Conservation (phyloP, 495 filamentous ascomycete species). For the Astrocystis sublimbata region DNA sequence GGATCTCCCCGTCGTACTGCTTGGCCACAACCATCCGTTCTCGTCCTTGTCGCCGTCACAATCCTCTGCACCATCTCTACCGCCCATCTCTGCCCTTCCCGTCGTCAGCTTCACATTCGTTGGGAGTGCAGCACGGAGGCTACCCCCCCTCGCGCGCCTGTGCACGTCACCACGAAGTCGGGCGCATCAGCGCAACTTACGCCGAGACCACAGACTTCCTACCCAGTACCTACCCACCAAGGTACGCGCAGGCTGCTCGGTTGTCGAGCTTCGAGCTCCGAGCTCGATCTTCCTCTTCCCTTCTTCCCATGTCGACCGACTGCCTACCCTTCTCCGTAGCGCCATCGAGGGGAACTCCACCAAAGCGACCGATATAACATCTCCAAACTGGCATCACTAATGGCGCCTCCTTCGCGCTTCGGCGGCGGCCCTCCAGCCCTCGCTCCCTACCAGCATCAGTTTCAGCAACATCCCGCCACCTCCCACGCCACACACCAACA, state of each 20-base stretch:
- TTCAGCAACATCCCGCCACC: constrained; percentile 26
- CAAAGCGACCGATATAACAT: neutral
- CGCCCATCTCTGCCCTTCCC: neutral
- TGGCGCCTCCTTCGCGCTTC: constrained; percentile 35
- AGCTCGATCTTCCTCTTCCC: neutral
- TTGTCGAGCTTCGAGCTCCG: too few species aligned
- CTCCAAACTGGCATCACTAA: constrained; percentile 19
- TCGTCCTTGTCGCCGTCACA: neutral
- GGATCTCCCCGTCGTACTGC: too few species aligned
- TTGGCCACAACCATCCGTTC: neutral
- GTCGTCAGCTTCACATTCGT: neutral
- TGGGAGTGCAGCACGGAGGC: neutral
- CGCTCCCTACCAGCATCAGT: constrained; percentile 48
- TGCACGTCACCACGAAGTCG: constrained; percentile 12
- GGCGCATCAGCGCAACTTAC: constrained; percentile 20
- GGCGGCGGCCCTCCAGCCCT: constrained; percentile 36
- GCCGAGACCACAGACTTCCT: too few species aligned
- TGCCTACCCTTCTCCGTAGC: constrained; percentile 7
- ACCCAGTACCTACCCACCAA: too few species aligned
- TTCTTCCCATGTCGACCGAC: constrained; percentile 17
- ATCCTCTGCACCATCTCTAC: neutral
- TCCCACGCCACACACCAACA: constrained; percentile 46
- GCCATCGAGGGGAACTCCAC: constrained; percentile 15
- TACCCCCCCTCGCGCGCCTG: constrained; percentile 1
- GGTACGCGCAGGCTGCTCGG: too few species aligned